These are phyloP conservation scores for Trichophyton schoenleinii DNA, from an alignment of 2,329 filamentous ascomycete genomes.

Conservation along the genomic window DNA sequence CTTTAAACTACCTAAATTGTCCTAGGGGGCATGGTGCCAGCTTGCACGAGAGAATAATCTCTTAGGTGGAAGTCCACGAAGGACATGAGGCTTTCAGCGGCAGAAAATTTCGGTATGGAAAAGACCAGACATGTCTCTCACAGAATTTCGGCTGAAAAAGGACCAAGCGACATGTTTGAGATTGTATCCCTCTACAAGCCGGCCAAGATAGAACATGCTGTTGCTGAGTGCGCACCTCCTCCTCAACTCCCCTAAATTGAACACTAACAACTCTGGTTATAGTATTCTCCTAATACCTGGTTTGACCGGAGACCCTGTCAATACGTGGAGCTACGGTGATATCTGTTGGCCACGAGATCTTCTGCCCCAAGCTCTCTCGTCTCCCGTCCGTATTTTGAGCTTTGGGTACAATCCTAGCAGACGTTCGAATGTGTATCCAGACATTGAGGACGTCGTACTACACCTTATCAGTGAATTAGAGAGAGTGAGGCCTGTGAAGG, in stretches of 20 bases:
- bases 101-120: neutral
- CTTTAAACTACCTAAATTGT: neutral
- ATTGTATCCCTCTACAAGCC: neutral
- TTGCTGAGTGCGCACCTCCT: neutral
- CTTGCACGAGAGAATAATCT: no score
- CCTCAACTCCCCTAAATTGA: neutral
- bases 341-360: slow-evolving; percentile 6
- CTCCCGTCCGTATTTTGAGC: neutral
- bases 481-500: neutral
- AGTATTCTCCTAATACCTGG: slow-evolving; percentile 4
- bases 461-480: slow-evolving; percentile 1
- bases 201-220: neutral
- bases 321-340: slow-evolving; percentile 3
- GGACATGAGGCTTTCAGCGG: neutral
- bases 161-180: neutral
- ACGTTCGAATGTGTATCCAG: neutral
- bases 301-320: neutral
- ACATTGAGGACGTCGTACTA: slow-evolving; percentile 2
- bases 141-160: neutral
- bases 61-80: no score
- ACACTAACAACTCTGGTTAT: neutral
- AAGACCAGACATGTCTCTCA: neutral
- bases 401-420: slow-evolving; percentile 2
- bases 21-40: neutral
- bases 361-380: neutral